Percentiles rank a stretch among this genome's conserved stretches.
These are phyloP conservation scores for Nakaseomyces bracarensis DNA, from an alignment of 1,139 yeast species.

Conservation along the genomic window DNA sequence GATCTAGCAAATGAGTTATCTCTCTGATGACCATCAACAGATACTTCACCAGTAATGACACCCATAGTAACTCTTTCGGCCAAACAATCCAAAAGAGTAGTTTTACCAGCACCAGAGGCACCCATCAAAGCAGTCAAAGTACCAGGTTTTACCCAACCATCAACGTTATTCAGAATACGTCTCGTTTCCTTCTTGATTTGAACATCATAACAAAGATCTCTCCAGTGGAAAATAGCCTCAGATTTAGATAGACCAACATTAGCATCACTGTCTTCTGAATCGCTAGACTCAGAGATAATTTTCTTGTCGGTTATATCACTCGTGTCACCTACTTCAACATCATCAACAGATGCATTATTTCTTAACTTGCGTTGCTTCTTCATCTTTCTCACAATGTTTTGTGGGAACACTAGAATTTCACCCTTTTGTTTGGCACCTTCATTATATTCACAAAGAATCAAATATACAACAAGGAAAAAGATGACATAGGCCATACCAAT, in stretches of 20 bases:
- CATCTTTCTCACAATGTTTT: conserved; percentile 34
- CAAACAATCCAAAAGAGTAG: conserved; percentile 51
- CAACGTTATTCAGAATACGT: conserved; percentile 39
- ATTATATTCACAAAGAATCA: conserved; percentile 47
- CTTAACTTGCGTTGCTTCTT: conserved; percentile 25
- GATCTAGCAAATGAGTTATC: conserved; percentile 45
- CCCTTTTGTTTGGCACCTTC: conserved; percentile 67
- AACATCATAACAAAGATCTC: conserved; percentile 38
- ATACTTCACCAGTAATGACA: conserved; percentile 49
- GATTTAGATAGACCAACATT: conserved; percentile 11
- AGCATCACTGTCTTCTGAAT: conserved; percentile 10
- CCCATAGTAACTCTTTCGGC: conserved; percentile 49
- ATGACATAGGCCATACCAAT: conserved; percentile 48
- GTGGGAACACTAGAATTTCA: conserved; percentile 56
- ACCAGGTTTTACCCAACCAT: conserved; percentile 48
- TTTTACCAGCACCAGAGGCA: conserved; percentile 68
- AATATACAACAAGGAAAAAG: conserved; percentile 48
- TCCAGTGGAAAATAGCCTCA: conserved; percentile 38
- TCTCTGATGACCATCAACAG: conserved; percentile 45
- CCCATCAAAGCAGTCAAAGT: conserved; percentile 59
- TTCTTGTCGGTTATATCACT: conserved; percentile 11
- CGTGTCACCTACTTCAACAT: conserved; percentile 16
- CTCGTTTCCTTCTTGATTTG: conserved; percentile 31
- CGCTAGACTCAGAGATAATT: conserved; percentile 6
- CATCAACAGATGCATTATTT: conserved; percentile 15